Conservation (phyloP, 2,329 filamentous ascomycete species). For the Madurella fahalii region DNA sequence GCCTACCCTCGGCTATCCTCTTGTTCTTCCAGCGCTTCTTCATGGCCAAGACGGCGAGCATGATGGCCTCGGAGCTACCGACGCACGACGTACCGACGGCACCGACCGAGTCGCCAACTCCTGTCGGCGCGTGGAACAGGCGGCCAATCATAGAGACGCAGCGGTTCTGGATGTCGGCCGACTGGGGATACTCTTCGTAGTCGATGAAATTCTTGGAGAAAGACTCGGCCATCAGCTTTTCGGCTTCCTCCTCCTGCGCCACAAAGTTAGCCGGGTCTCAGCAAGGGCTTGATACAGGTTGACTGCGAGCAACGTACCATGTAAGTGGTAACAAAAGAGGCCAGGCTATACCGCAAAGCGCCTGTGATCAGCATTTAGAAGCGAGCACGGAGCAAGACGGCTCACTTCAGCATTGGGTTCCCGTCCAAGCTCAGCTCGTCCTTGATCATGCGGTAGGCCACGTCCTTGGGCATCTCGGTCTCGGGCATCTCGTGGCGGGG, state of each 20-base stretch:
- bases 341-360: slow-evolving; percentile 53
- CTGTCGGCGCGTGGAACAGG: slow-evolving; percentile 74
- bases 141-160: slow-evolving; percentile 88
- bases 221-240: slow-evolving; percentile 90
- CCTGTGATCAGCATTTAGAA: background rate
- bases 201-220: slow-evolving; percentile 96
- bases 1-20: slow-evolving; percentile 77
- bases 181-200: slow-evolving; percentile 79
- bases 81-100: slow-evolving; percentile 85
- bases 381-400: slow-evolving; percentile 3
- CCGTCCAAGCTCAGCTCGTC: slow-evolving; percentile 90
- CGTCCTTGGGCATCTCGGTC: slow-evolving; percentile 80
- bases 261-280: slow-evolving; percentile 4
- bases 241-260: slow-evolving; percentile 78
- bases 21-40: slow-evolving; percentile 92
- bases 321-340: slow-evolving; percentile 92
- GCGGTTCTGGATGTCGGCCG: slow-evolving; percentile 83
- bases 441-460: slow-evolving; percentile 97
- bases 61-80: slow-evolving; percentile 85
- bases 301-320: slow-evolving; percentile 57
- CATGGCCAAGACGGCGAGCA: slow-evolving; percentile 82
- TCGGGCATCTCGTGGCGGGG: slow-evolving; percentile 86
- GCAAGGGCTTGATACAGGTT: background rate
- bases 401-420: slow-evolving; percentile 79
- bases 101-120: slow-evolving; percentile 36